Evolutionary conservation across 768 basidiomycete genomes (phyloP), one percentile per base, ranked within the genome.

Genomic region (Myochromella boudieri): DNA sequence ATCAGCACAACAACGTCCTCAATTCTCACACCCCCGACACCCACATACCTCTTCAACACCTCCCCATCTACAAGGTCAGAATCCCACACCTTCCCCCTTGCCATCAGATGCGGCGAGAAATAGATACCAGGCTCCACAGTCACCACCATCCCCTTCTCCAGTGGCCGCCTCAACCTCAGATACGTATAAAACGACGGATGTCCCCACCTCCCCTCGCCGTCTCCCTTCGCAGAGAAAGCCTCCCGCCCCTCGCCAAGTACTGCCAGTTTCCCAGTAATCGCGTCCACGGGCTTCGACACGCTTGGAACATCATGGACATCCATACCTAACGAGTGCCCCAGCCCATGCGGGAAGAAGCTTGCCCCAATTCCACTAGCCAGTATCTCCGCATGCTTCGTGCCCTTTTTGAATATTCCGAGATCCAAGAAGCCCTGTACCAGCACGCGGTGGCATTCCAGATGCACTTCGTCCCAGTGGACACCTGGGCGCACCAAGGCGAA

Each of bases 281-380:
- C 86, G 12, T 69, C 67, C 7, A 48, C 62, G n/a, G 87, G 91
- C 61, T 84, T 90, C 64, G 80, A 87, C n/a, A 86, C 85, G 37
- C 76, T 80, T 0, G 91, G 88, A 1, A 88, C 90, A 58, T 97
- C 95, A 60, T 97, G 95, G 1, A 97, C 94, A 61, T 98, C 95
- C 66, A 97, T 72, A 9, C 95, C 95, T 32, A 97, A 71, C 5
- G 88, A 88, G 62, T 97, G 95, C 0, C 93, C 92, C 29, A 88
- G 71, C 2, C 95, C 95, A 60, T 97, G 95, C 8, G 95, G 95
- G 78, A 91, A 97, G 75, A 97, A 97, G 0, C 91, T 90, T 1
- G 84, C 69, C 52, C 84, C 84, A 33, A 90, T 67, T 0, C 93
- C 94, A 4, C 84, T 84, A 14, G 77, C 77, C 6, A 97, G 71